Evolutionary conservation across 1,284 basidiomycete genomes (phyloP).

Genomic region (Cutaneotrichosporon arboriforme): DNA sequence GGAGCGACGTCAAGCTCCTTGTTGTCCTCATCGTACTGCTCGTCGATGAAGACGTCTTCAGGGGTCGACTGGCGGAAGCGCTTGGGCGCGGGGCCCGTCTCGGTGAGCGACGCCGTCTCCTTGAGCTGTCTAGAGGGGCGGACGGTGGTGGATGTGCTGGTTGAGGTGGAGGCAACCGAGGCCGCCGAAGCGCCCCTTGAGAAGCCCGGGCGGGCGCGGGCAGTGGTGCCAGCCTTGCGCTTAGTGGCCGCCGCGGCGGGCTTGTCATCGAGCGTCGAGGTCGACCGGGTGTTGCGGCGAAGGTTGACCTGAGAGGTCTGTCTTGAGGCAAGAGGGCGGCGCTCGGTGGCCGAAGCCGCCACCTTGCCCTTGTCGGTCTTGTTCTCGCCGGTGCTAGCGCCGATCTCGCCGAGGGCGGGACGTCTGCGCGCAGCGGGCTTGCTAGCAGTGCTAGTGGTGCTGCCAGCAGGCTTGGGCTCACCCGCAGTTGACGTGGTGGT

Average conservation of each 20-base stretch:
- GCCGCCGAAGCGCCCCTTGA: constrained; percentile 7
- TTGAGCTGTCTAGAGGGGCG: constrained; percentile 12
- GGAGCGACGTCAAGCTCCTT: constrained; percentile 22
- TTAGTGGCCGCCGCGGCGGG: constrained; percentile 23
- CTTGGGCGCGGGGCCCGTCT: constrained; percentile 33
- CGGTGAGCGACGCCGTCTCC: constrained; percentile 20
- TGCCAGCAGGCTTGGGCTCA: constrained; percentile 11
- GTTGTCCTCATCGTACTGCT: constrained; percentile 34
- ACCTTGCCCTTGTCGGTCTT: constrained; percentile 18
- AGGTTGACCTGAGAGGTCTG: constrained; percentile 7
- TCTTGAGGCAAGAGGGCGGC: constrained; percentile 25
- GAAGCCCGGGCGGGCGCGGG: constrained; percentile 1
- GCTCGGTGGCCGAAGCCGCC: constrained; percentile 13
- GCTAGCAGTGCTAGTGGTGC: background rate
- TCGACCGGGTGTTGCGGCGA: constrained; percentile 7
- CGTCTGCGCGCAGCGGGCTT: constrained; percentile 23
- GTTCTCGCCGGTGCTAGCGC: constrained; percentile 23
- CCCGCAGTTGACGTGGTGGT: constrained; percentile 8
- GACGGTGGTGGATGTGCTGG: constrained; percentile 3
- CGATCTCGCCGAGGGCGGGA: constrained; percentile 44
- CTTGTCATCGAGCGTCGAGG: constrained; percentile 9
- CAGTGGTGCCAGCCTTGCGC: constrained; percentile 23
- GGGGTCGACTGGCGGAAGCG: constrained; percentile 33
- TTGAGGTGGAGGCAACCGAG: constrained; percentile 10
- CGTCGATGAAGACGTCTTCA: constrained; percentile 30